Base-by-base conservation (phyloP, 169 alveolate genomes). In the Eimeria acervulina region DNA sequence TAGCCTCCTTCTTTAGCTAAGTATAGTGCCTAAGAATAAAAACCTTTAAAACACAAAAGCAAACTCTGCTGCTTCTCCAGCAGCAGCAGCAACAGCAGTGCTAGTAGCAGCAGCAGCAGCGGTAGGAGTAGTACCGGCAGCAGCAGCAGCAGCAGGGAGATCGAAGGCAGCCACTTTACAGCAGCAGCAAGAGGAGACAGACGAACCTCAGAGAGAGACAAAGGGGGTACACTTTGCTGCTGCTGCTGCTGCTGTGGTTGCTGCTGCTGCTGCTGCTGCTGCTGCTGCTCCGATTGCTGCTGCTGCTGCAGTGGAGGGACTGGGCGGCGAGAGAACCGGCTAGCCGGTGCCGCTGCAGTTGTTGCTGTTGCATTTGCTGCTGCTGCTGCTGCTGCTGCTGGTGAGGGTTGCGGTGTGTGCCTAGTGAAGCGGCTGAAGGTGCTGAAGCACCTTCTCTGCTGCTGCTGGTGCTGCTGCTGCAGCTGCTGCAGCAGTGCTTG, bases 1-100 rank as follows among this genome's bases (percentile, higher is more conserved):
- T 97, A 94, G n/a, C 98, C 98, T 88, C 98, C 98, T 87, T 98
- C 99, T 95, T 97, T 98, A 6, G 99, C 97, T 89, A 97, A 95
- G 96, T 97, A 98, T 74, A 98, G 95, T 12, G 98, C 99, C 98
- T 98, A 90, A 47, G 5, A 47, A 47, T 7, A 7, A 47, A 47
- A 47, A 7, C 5, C 5, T 7, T 47, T 7, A 47, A 47, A 7
- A 47, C 5, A 47, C 12, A 47, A 47, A 47, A 7, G 12, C 5
- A 47, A 47, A 47, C 55, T 12, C 55, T 12, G 12, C 55, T 47
- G 12, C 5, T 47, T 7, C 33, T 5, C 26, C 15, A n/a, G n/a
- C 74, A 63, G 74, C 74, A 63, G 74, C 74, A 63, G n/a, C 8
- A 63, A 21, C 31, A 63, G 74, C 74, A 63, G 74, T 21, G 15